Conservation (phyloP, 2,329 filamentous ascomycete genomes). For the Clonostachys solani region DNA sequence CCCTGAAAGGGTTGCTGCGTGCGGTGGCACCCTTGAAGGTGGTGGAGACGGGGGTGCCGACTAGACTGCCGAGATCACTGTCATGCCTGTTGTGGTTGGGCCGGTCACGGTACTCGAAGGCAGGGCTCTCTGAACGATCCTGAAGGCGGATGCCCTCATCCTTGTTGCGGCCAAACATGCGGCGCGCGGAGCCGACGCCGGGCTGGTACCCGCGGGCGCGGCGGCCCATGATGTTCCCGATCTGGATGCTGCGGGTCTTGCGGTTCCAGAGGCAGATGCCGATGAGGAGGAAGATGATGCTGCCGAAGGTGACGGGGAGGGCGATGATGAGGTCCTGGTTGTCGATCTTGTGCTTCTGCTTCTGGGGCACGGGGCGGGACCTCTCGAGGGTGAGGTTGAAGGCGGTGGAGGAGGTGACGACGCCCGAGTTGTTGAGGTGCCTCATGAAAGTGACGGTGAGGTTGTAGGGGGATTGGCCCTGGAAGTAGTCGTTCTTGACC, state of each 20-base stretch:
- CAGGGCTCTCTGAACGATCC: slow-evolving; percentile 11
- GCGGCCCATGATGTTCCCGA: slow-evolving; percentile 49
- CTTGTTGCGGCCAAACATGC: slow-evolving; percentile 22
- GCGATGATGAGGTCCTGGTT: slow-evolving; percentile 45
- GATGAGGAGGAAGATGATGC: slow-evolving; percentile 41
- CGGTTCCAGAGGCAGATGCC: slow-evolving; percentile 54
- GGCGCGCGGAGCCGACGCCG: slow-evolving; percentile 29
- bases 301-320: slow-evolving; percentile 44
- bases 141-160: slow-evolving; percentile 41
- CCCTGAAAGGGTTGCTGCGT: slow-evolving; percentile 38
- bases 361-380: slow-evolving; percentile 26
- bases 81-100: slow-evolving; percentile 29
- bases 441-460: slow-evolving; percentile 41
- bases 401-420: slow-evolving; percentile 31
- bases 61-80: slow-evolving; percentile 46
- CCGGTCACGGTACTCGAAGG: slow-evolving; percentile 16
- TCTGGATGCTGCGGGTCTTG: slow-evolving; percentile 39
- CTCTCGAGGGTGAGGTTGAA: slow-evolving; percentile 27
- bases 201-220: slow-evolving; percentile 30
- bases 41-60: slow-evolving; percentile 38
- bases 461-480: slow-evolving; percentile 31
- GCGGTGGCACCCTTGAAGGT: slow-evolving; percentile 25
- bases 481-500: slow-evolving; percentile 30
- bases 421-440: slow-evolving; percentile 20
- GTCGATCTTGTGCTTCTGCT: slow-evolving; percentile 21